Conservation (phyloP, 169 alveolate genomes). For the Cryptosporidium baileyi region DNA sequence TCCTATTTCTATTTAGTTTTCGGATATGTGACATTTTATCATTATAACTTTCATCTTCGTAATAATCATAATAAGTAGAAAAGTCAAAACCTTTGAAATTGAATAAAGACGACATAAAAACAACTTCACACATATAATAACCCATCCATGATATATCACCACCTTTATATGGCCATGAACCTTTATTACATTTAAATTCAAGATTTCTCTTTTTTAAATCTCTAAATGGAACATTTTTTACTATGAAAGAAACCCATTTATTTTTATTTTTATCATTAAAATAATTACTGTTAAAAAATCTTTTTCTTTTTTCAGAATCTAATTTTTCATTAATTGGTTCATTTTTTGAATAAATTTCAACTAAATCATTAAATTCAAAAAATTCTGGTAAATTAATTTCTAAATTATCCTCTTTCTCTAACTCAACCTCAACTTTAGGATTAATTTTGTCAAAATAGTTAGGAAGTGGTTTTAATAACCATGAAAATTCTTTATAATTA, state of each 20-base stretch:
- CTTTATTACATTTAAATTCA: conserved; percentile 49
- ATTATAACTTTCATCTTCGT: not conserved
- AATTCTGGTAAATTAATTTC: not conserved
- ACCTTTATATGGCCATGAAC: conserved; percentile 59
- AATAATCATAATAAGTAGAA: not conserved
- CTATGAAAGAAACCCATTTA: conserved; percentile 46
- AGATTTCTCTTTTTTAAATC: not conserved
- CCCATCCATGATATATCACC: conserved; percentile 44
- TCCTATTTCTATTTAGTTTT: conserved; percentile 44
- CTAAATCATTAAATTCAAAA: conserved; percentile 19
- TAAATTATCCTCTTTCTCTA: not conserved
- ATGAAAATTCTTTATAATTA: not conserved
- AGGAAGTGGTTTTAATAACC: conserved; percentile 39
- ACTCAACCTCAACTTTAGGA: conserved; percentile 24
- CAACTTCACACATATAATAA: conserved; percentile 20
- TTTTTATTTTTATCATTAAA: not conserved
- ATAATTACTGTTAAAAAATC: conserved; percentile 35
- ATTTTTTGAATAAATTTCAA: not conserved
- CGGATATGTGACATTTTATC: not conserved
- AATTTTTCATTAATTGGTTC: not conserved
- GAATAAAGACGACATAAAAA: not conserved
- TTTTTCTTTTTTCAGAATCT: conserved; percentile 9
- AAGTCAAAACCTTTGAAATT: not conserved
- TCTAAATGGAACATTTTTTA: conserved; percentile 46
- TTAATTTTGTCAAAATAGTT: conserved; percentile 2